Evolutionary conservation across 495 filamentous ascomycete genomes (phyloP), one percentile per base, ranked within the genome.

Genomic region (Penicillium antarcticum): DNA sequence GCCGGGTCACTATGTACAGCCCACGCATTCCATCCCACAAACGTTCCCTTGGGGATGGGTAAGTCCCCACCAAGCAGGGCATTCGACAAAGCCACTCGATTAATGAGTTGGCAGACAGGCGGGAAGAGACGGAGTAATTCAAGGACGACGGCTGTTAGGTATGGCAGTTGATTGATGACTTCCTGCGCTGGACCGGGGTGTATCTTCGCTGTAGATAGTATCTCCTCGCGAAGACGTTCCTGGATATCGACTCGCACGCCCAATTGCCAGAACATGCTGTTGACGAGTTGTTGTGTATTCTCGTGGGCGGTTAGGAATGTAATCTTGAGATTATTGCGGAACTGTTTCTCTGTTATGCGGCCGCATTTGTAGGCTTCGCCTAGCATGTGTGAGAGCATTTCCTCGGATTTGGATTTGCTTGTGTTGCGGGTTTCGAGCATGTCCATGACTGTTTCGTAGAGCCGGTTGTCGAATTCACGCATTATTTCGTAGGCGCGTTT

Each of bases 121-220:
- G 72, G 71, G 42, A 68, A 75, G 2, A 75, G 56, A 11, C 71
- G 68, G 11, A 75, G 68, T 2, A 66, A 29, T 38, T 76, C 72
- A 40, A 69, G 60, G 31, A 76, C 61, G 32, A 67, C 52, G 9
- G 70, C 51, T 2, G 65, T 66, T 1, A 76, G 62, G 44, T 71
- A 68, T 0, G 70, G 71, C 2, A 73, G 57, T 21, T 57, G 53
- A 6, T 67, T 59, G 12, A 70, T 17, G 13, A 48, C 37, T 13
- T 70, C 66, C 14, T 43, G 51, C 11, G 56, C 47, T 8, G 61
- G 56, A 18, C 56, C 39, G 0, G 42, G 13, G 0, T 19, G 39
- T 0, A 9, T 32, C 1, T 8, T 10, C 0, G 41, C 21, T 9
- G 50, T 50, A 0, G 51, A 32, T 0, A 60, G 39, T 13, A 70